These are phyloP conservation scores for Suillus clintonianus DNA, from an alignment of 768 basidiomycete genomes.

Conservation along the genomic window DNA sequence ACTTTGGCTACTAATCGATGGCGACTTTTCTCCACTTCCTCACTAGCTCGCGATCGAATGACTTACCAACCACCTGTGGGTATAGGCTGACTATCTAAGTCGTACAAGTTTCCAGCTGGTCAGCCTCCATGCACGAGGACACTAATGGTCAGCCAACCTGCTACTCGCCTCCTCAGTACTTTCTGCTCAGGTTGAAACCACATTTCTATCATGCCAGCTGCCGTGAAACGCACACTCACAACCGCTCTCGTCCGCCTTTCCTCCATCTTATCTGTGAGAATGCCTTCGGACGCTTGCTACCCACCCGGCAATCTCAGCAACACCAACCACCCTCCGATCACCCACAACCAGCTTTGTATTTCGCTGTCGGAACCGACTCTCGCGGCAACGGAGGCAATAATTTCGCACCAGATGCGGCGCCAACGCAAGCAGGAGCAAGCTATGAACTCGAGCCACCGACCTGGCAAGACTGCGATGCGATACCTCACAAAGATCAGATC, in stretches of 20 bases:
- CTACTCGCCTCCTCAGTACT: not conserved
- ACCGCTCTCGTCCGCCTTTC: not conserved
- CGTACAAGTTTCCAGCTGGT: not conserved
- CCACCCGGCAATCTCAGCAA: slow-evolving; percentile 13
- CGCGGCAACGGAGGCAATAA: slow-evolving; percentile 15
- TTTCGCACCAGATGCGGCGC: slow-evolving; percentile 4
- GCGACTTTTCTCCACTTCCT: not conserved
- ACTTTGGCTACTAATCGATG: not conserved
- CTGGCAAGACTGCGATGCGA: not conserved
- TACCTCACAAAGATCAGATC: not conserved
- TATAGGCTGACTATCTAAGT: not conserved
- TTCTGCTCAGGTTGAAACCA: no score
- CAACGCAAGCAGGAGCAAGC: not conserved
- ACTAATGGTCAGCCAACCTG: not conserved
- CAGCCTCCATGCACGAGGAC: not conserved
- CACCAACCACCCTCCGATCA: slow-evolving; percentile 10
- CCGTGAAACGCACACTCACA: not conserved
- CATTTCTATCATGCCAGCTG: not conserved
- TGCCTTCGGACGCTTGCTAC: slow-evolving; percentile 11
- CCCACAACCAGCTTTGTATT: slow-evolving; percentile 16
- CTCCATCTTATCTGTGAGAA: not conserved
- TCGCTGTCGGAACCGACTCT: slow-evolving; percentile 26
- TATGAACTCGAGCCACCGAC: not conserved
- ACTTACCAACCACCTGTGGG: not conserved
- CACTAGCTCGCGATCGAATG: not conserved